Conservation (phyloP, 164 flowering plant species). For the Piper longum region DNA sequence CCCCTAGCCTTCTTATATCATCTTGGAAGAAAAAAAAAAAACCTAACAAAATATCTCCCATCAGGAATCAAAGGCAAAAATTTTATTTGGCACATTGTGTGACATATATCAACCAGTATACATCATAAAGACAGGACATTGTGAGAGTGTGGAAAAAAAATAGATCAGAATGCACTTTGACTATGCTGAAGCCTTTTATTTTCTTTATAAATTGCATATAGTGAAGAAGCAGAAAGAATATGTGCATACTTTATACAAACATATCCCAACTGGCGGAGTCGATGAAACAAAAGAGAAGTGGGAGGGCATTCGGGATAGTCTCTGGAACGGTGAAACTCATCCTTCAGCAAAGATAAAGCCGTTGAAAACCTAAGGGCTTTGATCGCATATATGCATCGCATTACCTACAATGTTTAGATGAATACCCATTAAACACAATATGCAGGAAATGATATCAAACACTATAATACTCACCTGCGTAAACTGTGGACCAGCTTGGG, state of each 20-base stretch:
- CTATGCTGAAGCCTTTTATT: too few species aligned
- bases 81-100: too few species aligned
- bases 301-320: slow-evolving; percentile 98
- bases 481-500: slow-evolving; percentile 97
- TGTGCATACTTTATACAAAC: slow-evolving; percentile 87
- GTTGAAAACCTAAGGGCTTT: slow-evolving; percentile 93
- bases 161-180: too few species aligned
- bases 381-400: slow-evolving; percentile 82
- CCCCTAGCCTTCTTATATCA: too few species aligned
- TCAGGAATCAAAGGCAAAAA: too few species aligned
- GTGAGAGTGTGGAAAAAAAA: too few species aligned
- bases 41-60: too few species aligned
- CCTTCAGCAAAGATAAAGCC: slow-evolving; percentile 86
- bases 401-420: slow-evolving; percentile 33
- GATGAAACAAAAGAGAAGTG: slow-evolving; percentile 90
- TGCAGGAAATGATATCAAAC: not conserved
- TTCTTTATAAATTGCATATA: not conserved
- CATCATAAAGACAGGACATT: too few species aligned
- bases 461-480: slow-evolving; percentile 51
- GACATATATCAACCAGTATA: too few species aligned
- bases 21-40: too few species aligned
- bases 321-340: slow-evolving; percentile 92
- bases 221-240: not conserved
- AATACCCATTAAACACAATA: slow-evolving; percentile 4
- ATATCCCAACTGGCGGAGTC: slow-evolving; percentile 93